Conservation (phyloP, 2,329 filamentous ascomycete species). For the Colletotrichum sojae region DNA sequence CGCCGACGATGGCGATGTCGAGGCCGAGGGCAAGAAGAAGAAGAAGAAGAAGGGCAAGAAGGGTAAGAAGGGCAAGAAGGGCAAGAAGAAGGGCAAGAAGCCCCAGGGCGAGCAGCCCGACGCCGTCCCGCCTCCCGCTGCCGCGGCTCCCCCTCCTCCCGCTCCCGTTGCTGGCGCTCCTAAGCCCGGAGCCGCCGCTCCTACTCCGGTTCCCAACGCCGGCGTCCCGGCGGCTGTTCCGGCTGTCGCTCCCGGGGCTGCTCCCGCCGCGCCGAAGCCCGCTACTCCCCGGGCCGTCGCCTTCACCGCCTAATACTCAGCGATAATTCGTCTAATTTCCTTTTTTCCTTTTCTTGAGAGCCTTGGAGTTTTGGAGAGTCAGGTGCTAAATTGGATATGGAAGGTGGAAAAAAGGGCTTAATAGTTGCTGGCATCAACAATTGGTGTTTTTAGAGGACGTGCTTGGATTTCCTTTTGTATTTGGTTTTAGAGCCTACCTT, state of each 20-base stretch:
- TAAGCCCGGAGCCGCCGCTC: conserved; percentile 1
- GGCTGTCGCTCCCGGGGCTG: neutral
- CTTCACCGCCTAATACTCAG: conserved; percentile 15
- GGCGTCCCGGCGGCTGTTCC: neutral
- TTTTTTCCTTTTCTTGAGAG: neutral
- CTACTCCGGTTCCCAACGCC: neutral
- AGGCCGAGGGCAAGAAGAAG: conserved; percentile 34
- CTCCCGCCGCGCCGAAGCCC: conserved; percentile 4
- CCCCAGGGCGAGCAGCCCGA: conserved; percentile 15
- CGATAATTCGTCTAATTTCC: neutral
- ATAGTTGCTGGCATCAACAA: conserved; percentile 33
- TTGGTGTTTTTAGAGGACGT: neutral
- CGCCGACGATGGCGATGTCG: conserved; percentile 12
- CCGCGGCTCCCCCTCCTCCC: neutral
- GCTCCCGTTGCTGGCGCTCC: neutral
- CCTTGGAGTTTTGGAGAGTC: neutral
- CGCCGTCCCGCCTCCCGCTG: conserved; percentile 7
- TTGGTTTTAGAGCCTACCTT: neutral
- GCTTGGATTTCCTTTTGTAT: neutral
- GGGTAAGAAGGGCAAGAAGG: conserved; percentile 37
- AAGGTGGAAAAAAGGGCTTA: neutral
- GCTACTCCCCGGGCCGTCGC: conserved; percentile 1
- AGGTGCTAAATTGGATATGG: conserved; percentile 2
- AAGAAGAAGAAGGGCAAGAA: conserved; percentile 39
- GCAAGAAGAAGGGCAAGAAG: conserved; percentile 38